A percentile compares a stretch with the other conserved stretches of the same genome.
Conservation (phyloP, 352 stramenopile species). For the Phytophthora tubulina region DNA sequence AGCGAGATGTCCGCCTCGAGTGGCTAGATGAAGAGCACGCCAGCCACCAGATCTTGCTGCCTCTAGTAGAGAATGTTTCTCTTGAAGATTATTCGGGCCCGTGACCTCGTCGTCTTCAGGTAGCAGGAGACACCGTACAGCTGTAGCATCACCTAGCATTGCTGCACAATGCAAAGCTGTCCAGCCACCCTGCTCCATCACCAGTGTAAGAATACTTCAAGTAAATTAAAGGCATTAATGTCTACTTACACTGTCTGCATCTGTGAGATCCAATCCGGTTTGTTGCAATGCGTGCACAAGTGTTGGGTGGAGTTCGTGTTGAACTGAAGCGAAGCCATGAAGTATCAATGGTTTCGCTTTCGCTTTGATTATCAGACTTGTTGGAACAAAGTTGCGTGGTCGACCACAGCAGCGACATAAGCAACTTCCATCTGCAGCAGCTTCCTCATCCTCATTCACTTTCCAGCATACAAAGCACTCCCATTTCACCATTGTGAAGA, state of each 20-base stretch:
- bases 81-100: not conserved
- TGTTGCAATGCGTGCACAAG: slow-evolving; percentile 33
- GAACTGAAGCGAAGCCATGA: slow-evolving; percentile 37
- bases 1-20: slow-evolving; percentile 30
- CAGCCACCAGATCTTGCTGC: slow-evolving; percentile 39
- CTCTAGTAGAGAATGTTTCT: slow-evolving; percentile 11
- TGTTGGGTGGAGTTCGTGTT: slow-evolving; percentile 37
- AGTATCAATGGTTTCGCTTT: slow-evolving; percentile 42
- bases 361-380: slow-evolving; percentile 23
- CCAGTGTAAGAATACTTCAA: not conserved
- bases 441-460: slow-evolving; percentile 30
- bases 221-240: not conserved
- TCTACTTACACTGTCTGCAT: slow-evolving; percentile 38
- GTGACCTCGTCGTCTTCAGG: not conserved
- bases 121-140: slow-evolving; percentile 35
- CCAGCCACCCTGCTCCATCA: slow-evolving; percentile 13
- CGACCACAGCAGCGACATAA: slow-evolving; percentile 42
- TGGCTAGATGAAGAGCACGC: slow-evolving; percentile 53
- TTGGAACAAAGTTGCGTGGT: slow-evolving; percentile 37
- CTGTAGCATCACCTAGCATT: slow-evolving; percentile 38
- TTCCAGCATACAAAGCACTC: slow-evolving; percentile 60
- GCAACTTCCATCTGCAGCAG: slow-evolving; percentile 20
- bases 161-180: slow-evolving; percentile 53
- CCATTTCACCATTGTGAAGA: slow-evolving; percentile 26
- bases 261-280: slow-evolving; percentile 40